Percentiles rank a stretch among this genome's conserved stretches.
These are phyloP conservation scores for Phytophthora capsici DNA, from an alignment of 352 stramenopile genomes.

Conservation along the genomic window DNA sequence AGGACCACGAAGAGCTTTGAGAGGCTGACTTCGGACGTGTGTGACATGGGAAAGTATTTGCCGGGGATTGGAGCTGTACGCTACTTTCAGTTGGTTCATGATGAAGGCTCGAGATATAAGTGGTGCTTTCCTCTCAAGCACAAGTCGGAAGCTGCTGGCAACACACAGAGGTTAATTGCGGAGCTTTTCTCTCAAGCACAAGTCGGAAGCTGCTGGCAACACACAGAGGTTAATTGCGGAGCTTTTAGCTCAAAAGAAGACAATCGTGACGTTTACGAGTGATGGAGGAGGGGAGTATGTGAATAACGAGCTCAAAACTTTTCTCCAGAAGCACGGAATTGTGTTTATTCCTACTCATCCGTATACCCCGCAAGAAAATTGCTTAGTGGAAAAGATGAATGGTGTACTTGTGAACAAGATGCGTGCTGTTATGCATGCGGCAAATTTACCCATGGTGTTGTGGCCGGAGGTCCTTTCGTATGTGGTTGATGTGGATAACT, in stretches of 20 bases:
- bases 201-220: constrained; percentile 1
- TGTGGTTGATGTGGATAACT: not conserved
- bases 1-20: constrained; percentile 1
- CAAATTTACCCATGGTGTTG: not conserved
- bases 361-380: constrained; percentile 6
- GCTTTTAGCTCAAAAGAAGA: constrained; percentile 3
- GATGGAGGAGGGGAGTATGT: constrained; percentile 8
- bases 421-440: not conserved
- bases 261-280: constrained; percentile 1
- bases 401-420: constrained; percentile 4
- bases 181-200: not conserved
- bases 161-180: constrained; percentile 1
- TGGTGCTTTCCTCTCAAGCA: constrained; percentile 5
- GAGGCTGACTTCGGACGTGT: constrained; percentile 3
- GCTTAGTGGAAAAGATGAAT: constrained; percentile 9
- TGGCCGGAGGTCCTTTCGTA: constrained; percentile 1
- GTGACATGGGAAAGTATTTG: constrained; percentile 13
- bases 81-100: constrained; percentile 13
- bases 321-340: not conserved
- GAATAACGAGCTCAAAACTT: not conserved
- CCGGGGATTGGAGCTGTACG: not conserved
- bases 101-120: constrained; percentile 10
- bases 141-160: not conserved
- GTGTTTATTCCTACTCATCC: not conserved
- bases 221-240: constrained; percentile 1